A percentile compares a stretch with the other conserved stretches of the same genome.
These are phyloP conservation scores for Medicago arabica DNA, from an alignment of 306 rosid species.

Conservation along the genomic window DNA sequence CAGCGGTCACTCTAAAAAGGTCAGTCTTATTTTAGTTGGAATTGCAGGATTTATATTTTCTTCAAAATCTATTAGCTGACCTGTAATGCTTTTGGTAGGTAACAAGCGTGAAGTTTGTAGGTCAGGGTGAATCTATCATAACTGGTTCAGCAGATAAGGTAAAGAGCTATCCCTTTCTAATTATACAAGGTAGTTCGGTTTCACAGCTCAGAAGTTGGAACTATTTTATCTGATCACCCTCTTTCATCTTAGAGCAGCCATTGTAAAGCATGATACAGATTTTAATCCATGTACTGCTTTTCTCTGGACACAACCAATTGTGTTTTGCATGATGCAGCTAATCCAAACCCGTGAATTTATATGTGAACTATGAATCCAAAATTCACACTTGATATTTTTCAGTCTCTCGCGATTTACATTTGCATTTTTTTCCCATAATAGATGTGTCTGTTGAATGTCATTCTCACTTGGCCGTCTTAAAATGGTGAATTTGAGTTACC, in stretches of 20 bases:
- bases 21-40: constrained; percentile 57
- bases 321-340: constrained; percentile 6
- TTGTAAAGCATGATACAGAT: background rate
- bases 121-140: constrained; percentile 70
- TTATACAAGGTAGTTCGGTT: background rate
- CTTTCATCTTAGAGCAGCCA: background rate
- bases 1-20: constrained; percentile 96
- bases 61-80: constrained; percentile 40
- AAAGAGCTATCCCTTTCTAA: constrained; percentile 26
- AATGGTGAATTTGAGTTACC: background rate
- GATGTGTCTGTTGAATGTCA: background rate
- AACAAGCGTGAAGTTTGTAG: constrained; percentile 86
- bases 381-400: background rate
- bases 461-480: background rate
- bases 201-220: background rate
- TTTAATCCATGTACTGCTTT: constrained; percentile 7
- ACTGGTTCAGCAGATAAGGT: constrained; percentile 96
- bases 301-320: background rate
- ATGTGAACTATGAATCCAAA: background rate
- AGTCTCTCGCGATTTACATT: constrained; percentile 6
- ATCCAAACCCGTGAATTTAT: constrained; percentile 11
- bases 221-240: background rate
- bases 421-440: constrained; percentile 22
- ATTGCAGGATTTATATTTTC: background rate
- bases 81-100: constrained; percentile 58